phyloP scores from a whole-genome alignment of 2,329 filamentous ascomycete species.

The Penicillium crustosum region DNA sequence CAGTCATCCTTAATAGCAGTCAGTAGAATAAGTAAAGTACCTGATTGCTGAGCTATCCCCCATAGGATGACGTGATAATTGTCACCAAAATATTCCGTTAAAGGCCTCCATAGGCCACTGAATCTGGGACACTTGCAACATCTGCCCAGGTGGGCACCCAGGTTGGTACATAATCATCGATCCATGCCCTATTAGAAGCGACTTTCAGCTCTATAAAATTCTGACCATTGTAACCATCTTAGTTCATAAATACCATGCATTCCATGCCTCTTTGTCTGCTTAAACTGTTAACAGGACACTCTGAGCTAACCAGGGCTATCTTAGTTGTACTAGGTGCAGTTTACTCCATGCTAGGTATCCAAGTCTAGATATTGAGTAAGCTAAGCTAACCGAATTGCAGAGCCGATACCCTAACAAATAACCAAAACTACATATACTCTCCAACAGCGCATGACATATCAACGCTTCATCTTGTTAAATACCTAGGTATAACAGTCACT shows the following conservation, averaged over 20 bases:
- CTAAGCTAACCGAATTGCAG: neutral
- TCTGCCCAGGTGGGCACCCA: neutral
- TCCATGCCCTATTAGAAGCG: neutral
- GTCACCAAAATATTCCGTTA: neutral
- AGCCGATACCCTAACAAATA: neutral
- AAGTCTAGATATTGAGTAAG: neutral
- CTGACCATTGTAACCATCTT: neutral
- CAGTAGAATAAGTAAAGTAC: neutral
- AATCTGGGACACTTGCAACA: neutral
- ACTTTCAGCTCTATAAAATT: neutral
- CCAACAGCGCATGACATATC: no score
- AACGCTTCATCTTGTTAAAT: neutral
- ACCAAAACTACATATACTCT: no score
- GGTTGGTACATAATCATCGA: neutral
- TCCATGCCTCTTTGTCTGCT: no score
- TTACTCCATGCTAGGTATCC: neutral
- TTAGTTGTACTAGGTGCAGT: neutral
- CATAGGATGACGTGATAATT: neutral
- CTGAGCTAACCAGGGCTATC: neutral
- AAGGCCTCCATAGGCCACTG: neutral
- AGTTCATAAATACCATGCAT: neutral
- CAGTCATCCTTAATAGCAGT: neutral
- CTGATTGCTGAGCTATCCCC: neutral
- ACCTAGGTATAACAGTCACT: neutral
- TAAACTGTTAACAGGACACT: no score